Conservation (phyloP, 768 basidiomycete genomes). For the Xerocomus spinulosus region DNA sequence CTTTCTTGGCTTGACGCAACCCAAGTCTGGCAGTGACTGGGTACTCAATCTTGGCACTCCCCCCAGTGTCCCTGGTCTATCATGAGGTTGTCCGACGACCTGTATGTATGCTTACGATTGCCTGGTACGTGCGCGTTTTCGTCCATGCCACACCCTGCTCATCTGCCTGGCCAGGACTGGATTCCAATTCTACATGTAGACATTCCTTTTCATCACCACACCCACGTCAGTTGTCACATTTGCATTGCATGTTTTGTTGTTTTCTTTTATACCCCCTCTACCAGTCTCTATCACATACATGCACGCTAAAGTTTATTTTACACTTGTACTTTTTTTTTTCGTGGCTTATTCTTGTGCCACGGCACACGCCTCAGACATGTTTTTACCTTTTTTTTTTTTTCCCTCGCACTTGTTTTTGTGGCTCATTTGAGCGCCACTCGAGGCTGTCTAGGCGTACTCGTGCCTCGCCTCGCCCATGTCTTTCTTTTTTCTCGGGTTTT, state of each 20-base stretch:
- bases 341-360: conserved; percentile 8
- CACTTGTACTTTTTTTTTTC: neutral
- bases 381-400: neutral
- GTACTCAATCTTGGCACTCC: conserved; percentile 28
- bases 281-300: conserved; percentile 8
- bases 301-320: conserved; percentile 10
- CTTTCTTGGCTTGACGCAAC: conserved; percentile 48
- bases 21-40: conserved; percentile 34
- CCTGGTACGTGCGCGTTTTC: conserved; percentile 12
- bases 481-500: neutral
- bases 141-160: neutral
- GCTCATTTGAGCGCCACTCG: neutral
- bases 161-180: conserved; percentile 20
- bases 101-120: conserved; percentile 12
- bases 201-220: conserved; percentile 18
- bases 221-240: conserved; percentile 9
- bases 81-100: conserved; percentile 6
- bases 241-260: conserved; percentile 12
- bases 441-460: neutral
- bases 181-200: conserved; percentile 10
- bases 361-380: neutral
- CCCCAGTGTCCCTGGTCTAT: conserved; percentile 3
- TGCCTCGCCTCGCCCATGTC: neutral
- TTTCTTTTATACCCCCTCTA: conserved; percentile 8
- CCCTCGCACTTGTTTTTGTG: neutral